These are phyloP conservation scores for Musa troglodytarum DNA, from an alignment of 176 grass and related monocot genomes.

Conservation along the genomic window DNA sequence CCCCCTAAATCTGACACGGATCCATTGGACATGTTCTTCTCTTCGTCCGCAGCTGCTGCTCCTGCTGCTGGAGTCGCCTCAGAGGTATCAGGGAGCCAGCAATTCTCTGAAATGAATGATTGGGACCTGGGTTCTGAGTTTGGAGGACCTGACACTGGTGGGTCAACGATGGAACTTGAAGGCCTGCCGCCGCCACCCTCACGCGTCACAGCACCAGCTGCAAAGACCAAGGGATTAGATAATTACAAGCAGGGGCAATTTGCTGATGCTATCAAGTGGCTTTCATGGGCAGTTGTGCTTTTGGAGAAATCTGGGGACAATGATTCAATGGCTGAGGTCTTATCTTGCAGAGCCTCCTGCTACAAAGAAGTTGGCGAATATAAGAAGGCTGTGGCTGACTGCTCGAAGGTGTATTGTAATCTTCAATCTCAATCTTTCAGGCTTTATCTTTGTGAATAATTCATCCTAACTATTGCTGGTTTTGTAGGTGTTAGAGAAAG, in stretches of 20 bases:
- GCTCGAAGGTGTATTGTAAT: constrained; percentile 54
- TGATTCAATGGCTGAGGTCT: constrained; percentile 53
- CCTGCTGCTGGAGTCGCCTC: constrained; percentile 23
- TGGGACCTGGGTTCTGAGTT: constrained; percentile 77
- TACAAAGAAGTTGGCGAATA: constrained; percentile 99
- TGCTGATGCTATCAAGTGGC: constrained; percentile 96
- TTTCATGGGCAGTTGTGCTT: constrained; percentile 83
- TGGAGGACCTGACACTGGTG: constrained; percentile 40
- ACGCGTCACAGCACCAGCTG: constrained; percentile 52
- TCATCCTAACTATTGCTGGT: not conserved
- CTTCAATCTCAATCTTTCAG: not conserved
- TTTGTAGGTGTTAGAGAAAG: constrained; percentile 70
- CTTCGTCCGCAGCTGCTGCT: constrained; percentile 43
- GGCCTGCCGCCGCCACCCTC: constrained; percentile 68
- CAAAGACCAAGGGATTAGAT: constrained; percentile 80
- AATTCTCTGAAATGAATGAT: constrained; percentile 74
- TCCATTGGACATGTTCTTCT: constrained; percentile 67
- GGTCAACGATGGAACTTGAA: constrained; percentile 73
- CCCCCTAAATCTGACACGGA: constrained; percentile 34
- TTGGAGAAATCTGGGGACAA: constrained; percentile 61
- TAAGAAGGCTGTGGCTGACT: constrained; percentile 99
- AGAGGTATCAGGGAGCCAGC: constrained; percentile 30
- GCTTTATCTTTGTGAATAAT: not conserved
- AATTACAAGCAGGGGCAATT: constrained; percentile 95
- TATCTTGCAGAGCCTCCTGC: constrained; percentile 90